Evolutionary conservation across 495 filamentous ascomycete genomes (phyloP).

Genomic region (Hypoxylon crocopeplum): DNA sequence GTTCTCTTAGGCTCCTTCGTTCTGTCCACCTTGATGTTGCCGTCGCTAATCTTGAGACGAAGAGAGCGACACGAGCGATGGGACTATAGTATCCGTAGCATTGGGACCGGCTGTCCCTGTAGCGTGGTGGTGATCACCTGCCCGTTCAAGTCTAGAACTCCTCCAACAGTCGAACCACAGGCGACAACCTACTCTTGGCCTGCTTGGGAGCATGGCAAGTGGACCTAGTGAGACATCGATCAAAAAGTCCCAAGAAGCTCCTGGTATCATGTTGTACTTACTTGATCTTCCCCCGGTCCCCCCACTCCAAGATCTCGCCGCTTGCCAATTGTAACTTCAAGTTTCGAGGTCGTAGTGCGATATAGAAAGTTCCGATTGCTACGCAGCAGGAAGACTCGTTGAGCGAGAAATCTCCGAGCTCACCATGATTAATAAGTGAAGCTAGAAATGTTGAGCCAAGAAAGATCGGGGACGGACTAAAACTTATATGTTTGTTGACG

Average conservation of each 20-base stretch:
- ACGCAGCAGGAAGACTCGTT: not conserved
- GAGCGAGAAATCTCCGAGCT: constrained; percentile 15
- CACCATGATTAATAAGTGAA: constrained; percentile 9
- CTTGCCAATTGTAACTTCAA: constrained; percentile 30
- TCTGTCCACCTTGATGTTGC: not conserved
- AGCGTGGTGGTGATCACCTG: constrained; percentile 30
- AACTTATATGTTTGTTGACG: too few species aligned
- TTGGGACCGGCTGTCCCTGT: constrained; percentile 37
- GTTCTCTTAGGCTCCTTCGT: not conserved
- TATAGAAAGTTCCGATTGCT: constrained; percentile 24
- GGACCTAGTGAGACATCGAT: constrained; percentile 34
- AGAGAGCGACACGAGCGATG: constrained; percentile 6
- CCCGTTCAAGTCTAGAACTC: constrained; percentile 32
- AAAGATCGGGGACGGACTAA: not conserved
- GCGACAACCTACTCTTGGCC: constrained; percentile 17
- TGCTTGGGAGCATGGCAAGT: constrained; percentile 37
- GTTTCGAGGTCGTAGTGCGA: constrained; percentile 12
- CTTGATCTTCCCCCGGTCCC: constrained; percentile 14
- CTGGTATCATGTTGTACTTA: constrained; percentile 8
- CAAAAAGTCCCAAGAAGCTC: constrained; percentile 22
- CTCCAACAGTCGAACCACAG: constrained; percentile 22
- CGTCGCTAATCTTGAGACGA: constrained; percentile 2
- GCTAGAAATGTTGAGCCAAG: constrained; percentile 6
- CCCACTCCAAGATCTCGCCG: constrained; percentile 20
- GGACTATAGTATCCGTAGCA: constrained; percentile 34